These are phyloP conservation scores for Backusella luteola DNA, from an alignment of 192 early-diverging fungal species.

Conservation along the genomic window DNA sequence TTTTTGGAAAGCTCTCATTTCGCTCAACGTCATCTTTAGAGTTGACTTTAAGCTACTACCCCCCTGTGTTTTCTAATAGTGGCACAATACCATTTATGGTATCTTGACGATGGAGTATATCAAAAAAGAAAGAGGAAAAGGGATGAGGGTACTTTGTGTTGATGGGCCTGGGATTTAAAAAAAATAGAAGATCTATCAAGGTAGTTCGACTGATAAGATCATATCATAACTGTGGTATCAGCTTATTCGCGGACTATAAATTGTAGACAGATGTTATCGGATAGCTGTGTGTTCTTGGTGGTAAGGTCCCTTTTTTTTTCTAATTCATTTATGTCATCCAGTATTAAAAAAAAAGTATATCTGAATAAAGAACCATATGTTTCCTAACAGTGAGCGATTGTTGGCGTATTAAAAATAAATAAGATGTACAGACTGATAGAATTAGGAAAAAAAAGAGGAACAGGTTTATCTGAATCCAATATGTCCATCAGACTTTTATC, in stretches of 20 bases:
- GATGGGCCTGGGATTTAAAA: neutral
- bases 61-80: neutral
- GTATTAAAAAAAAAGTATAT: neutral
- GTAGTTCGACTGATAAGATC: constrained; percentile 2
- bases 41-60: neutral
- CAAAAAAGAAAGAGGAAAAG: neutral
- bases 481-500: too few relatives aligned
- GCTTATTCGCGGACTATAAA: neutral
- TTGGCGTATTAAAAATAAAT: neutral
- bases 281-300: neutral
- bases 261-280: neutral
- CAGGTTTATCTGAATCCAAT: neutral
- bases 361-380: neutral
- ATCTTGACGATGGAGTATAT: neutral
- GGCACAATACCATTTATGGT: neutral
- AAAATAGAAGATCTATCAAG: neutral
- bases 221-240: neutral
- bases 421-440: neutral
- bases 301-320: neutral
- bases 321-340: neutral
- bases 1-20: neutral
- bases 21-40: constrained; percentile 2
- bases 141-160: neutral
- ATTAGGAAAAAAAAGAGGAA: neutral
- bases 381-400: neutral